Base-by-base conservation (phyloP, 106 monocot genomes). In the Allium cepa region DNA sequence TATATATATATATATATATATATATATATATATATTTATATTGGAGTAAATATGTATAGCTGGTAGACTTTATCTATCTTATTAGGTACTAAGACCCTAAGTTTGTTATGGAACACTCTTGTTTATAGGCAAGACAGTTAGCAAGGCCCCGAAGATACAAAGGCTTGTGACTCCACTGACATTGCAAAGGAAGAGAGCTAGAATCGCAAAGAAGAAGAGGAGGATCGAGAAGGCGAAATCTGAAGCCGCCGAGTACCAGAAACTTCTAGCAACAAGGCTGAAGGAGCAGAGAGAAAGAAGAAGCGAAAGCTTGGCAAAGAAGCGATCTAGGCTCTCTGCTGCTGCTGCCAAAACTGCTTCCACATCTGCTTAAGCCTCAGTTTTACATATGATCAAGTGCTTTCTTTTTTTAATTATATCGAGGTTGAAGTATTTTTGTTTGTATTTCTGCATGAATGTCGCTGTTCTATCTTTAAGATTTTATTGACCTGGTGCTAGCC, bases 221-320 rank as follows among this genome's bases (percentile, higher is more conserved):
- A 75, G 75, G n/a, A 59, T 75, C 27, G 60, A 49, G 9, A 75
- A 75, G 68, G 75, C 75, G 52, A 75, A 69, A 16, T 68, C 75
- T 62, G 75, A 75, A 51, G 75, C 75, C 6, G 75, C 68, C 2
- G 75, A 75, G 36, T 75, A 75, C 75, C 75, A 75, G 75, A 75
- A 75, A 61, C 75, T 75, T 52, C 68, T 75, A 53, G 75, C 75
- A 14, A 46, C 59, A 3, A 51, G 75, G 45, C 68, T 75, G 53
- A 75, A 75, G 75, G 75, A 75, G 62, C 75, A 75, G 68, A 75
- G 75, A 27, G 75, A 75, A 0, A 57, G 61, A 10, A 59, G 75
- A 48, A 75, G 75, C n/a, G 75, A 75, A 68, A 75, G 75, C 68
- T 75, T 75, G 59, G 75, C 75, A 13, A 75, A 75, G 68, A 68